These are phyloP conservation scores for Murraya koenigii DNA, from an alignment of 345 rosid species.

Conservation along the genomic window DNA sequence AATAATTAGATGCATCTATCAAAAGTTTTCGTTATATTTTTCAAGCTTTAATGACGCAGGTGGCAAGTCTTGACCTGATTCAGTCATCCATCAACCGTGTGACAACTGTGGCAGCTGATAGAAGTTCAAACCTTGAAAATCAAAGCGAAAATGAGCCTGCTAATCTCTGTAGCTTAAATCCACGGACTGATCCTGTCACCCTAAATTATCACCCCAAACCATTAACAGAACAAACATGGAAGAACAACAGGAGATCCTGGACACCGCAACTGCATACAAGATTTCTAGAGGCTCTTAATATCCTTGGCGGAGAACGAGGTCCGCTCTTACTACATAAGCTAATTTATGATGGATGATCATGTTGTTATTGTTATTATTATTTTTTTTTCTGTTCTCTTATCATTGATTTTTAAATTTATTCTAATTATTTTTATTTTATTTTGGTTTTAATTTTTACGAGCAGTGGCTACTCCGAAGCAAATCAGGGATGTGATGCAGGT, in stretches of 20 bases:
- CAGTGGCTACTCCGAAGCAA: slow-evolving; percentile 40
- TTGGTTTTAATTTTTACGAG: not conserved
- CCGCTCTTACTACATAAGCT: no score
- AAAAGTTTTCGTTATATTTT: not conserved
- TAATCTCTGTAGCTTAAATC: not conserved
- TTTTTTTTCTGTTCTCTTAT: no score
- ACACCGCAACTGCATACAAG: slow-evolving; percentile 24
- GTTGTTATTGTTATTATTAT: no score
- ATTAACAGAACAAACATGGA: no score
- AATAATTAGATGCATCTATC: no score
- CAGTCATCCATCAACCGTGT: no score
- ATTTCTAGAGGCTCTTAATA: slow-evolving; percentile 23
- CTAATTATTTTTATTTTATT: not conserved
- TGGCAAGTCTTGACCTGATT: no score
- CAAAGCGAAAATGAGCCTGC: no score
- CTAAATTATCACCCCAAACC: not conserved
- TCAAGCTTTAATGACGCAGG: no score
- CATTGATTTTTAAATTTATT: not conserved
- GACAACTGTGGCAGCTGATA: no score
- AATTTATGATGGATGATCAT: not conserved
- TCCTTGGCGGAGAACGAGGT: slow-evolving; percentile 31
- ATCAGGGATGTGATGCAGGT: slow-evolving; percentile 26
- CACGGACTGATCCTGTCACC: not conserved
- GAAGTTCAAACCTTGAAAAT: no score
- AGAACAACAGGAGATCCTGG: slow-evolving; percentile 35